Evolutionary conservation across 345 rosid genomes (phyloP).

Genomic region (Corchorus olitorius): DNA sequence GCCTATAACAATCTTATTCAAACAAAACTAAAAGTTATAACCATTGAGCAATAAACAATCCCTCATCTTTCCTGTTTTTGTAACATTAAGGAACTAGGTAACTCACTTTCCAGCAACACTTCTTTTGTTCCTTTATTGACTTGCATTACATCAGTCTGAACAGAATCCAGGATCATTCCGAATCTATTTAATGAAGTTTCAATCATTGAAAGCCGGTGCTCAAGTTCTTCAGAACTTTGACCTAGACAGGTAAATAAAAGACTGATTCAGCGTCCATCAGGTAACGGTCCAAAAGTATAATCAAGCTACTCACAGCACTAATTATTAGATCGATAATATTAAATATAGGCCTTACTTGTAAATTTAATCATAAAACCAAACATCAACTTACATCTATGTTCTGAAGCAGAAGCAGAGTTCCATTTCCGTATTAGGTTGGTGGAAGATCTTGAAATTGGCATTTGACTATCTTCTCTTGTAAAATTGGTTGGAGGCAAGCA

Average conservation of each 20-base stretch:
- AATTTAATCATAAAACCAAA: neutral
- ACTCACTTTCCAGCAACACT: constrained; percentile 66
- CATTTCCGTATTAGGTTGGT: constrained; percentile 52
- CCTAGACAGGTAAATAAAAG: constrained; percentile 44
- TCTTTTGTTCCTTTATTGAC: constrained; percentile 79
- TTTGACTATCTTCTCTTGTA: constrained; percentile 63
- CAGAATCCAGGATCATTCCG: constrained; percentile 77
- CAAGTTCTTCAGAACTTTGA: constrained; percentile 71
- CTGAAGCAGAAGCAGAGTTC: constrained; percentile 51
- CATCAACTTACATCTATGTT: constrained; percentile 50
- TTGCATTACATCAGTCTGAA: constrained; percentile 86
- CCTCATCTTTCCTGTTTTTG: neutral
- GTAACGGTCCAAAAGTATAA: constrained; percentile 8
- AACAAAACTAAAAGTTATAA: constrained; percentile 1
- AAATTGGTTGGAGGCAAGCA: constrained; percentile 51
- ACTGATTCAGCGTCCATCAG: neutral
- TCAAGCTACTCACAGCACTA: constrained; percentile 1
- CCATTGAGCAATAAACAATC: neutral
- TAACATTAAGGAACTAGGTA: constrained; percentile 18
- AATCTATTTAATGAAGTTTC: constrained; percentile 79
- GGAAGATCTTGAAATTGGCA: constrained; percentile 58
- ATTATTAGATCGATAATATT: neutral
- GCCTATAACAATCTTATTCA: constrained; percentile 1
- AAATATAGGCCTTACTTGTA: neutral
- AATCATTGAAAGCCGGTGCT: constrained; percentile 63